A percentile compares a stretch with the other conserved stretches of the same genome.
phyloP scores from a whole-genome alignment of 2,329 filamentous ascomycete species.

The Pezicula neosporulosa region DNA sequence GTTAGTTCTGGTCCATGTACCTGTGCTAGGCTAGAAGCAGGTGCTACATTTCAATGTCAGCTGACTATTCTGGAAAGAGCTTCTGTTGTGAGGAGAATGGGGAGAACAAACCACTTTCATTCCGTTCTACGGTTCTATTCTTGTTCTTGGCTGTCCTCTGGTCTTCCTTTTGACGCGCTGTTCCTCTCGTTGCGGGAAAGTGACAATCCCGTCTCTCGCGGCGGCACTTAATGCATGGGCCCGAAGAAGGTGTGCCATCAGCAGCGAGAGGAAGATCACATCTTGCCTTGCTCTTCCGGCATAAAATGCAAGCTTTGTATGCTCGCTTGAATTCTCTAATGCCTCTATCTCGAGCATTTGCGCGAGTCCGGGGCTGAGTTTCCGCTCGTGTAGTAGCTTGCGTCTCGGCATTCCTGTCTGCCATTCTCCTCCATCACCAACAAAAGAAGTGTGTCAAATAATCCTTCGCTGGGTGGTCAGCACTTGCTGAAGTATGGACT shows the following conservation, averaged over 20 bases:
- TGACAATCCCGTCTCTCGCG: constrained; percentile 47
- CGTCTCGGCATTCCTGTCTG: too few species aligned
- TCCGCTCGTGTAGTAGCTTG: too few species aligned
- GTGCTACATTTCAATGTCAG: too few species aligned
- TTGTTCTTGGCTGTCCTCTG: not conserved
- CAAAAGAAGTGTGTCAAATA: too few species aligned
- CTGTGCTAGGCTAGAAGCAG: too few species aligned
- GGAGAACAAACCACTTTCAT: too few species aligned
- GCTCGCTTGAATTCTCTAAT: constrained; percentile 43
- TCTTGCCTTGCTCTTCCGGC: constrained; percentile 48
- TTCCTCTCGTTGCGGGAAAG: constrained; percentile 36
- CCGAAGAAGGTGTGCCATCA: constrained; percentile 34
- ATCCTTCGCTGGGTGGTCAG: too few species aligned
- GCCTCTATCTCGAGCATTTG: not conserved
- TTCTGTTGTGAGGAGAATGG: too few species aligned
- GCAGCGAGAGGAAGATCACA: constrained; percentile 39
- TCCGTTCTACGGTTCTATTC: too few species aligned
- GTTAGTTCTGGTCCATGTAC: too few species aligned
- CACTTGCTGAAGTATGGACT: not conserved
- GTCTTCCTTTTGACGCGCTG: constrained; percentile 23
- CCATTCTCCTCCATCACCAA: too few species aligned
- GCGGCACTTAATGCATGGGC: constrained; percentile 43
- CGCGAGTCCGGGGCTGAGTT: not conserved
- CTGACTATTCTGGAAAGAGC: too few species aligned
- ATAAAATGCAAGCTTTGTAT: constrained; percentile 51